Conservation (phyloP, 2,329 filamentous ascomycete genomes). For the Alternaria infectoria region DNA sequence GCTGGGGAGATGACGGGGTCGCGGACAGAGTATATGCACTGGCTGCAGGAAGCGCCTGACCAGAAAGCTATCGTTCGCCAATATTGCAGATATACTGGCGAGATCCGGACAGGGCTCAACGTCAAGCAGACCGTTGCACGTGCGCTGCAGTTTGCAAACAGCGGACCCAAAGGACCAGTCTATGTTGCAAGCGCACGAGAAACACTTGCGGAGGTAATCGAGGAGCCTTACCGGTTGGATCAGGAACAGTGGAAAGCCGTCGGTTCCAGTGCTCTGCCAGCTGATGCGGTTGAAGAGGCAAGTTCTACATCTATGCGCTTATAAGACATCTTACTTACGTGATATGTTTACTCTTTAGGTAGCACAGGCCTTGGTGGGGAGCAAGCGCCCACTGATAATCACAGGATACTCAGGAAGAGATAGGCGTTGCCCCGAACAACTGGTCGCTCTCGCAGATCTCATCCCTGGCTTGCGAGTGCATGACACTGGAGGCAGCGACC, state of each 20-base stretch:
- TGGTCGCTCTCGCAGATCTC: background rate
- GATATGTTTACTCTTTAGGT: background rate
- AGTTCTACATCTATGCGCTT: background rate
- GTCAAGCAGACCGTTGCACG: conserved; percentile 32
- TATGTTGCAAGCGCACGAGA: conserved; percentile 16
- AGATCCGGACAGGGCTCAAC: conserved; percentile 37
- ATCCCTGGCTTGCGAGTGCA: background rate
- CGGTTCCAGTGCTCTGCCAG: background rate
- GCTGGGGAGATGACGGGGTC: conserved; percentile 52
- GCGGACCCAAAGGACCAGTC: conserved; percentile 29
- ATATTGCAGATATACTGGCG: conserved; percentile 27
- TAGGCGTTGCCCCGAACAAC: background rate
- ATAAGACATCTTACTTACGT: background rate
- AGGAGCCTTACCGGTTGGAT: background rate
- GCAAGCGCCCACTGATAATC: background rate
- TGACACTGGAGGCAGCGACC: background rate
- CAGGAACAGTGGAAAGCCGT: background rate
- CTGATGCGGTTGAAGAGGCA: background rate
- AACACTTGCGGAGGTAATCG: background rate
- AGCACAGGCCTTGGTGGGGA: background rate
- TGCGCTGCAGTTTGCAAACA: conserved; percentile 36
- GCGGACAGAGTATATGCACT: conserved; percentile 3
- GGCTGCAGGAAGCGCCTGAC: conserved; percentile 23
- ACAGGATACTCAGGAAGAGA: background rate
- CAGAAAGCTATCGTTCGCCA: conserved; percentile 49